Percentiles rank a stretch among this genome's conserved stretches.
phyloP scores from a whole-genome alignment of 2,329 filamentous ascomycete species.

The Juglanconis oblonga region DNA sequence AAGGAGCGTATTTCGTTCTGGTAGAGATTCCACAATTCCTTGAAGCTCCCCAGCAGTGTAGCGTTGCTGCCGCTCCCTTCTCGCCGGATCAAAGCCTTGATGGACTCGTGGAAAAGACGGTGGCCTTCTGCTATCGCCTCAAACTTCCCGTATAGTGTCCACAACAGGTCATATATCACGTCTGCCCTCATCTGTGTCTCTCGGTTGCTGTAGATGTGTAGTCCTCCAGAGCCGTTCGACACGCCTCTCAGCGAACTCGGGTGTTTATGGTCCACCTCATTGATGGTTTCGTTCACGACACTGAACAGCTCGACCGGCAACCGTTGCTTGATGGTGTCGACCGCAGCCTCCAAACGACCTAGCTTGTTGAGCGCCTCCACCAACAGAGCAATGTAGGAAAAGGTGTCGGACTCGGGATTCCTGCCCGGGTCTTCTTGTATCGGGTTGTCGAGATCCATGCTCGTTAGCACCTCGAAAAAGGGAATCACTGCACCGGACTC shows the following conservation, averaged over 20 bases:
- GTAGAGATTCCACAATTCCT: constrained; percentile 95
- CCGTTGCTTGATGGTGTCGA: constrained; percentile 88
- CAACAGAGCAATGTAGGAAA: constrained; percentile 84
- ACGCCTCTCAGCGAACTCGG: constrained; percentile 71
- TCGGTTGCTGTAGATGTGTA: constrained; percentile 63
- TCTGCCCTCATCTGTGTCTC: constrained; percentile 76
- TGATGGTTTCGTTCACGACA: constrained; percentile 91
- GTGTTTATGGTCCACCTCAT: constrained; percentile 88
- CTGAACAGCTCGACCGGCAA: constrained; percentile 90
- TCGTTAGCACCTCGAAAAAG: constrained; percentile 59
- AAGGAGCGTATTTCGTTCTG: constrained; percentile 96
- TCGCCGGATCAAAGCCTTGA: constrained; percentile 79
- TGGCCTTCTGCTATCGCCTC: constrained; percentile 96
- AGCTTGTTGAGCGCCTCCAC: constrained; percentile 90
- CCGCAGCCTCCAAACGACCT: constrained; percentile 77
- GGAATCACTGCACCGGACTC: constrained; percentile 45
- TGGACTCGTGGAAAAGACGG: constrained; percentile 87
- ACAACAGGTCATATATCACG: constrained; percentile 87
- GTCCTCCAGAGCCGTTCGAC: constrained; percentile 50
- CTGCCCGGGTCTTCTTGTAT: constrained; percentile 84
- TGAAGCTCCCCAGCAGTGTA: constrained; percentile 80
- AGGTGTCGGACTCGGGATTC: constrained; percentile 93
- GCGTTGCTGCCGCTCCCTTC: constrained; percentile 67
- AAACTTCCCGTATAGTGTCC: constrained; percentile 92
- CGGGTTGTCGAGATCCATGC: constrained; percentile 56